phyloP scores from a whole-genome alignment of 116 monocot species.

The Cymodocea nodosa region DNA sequence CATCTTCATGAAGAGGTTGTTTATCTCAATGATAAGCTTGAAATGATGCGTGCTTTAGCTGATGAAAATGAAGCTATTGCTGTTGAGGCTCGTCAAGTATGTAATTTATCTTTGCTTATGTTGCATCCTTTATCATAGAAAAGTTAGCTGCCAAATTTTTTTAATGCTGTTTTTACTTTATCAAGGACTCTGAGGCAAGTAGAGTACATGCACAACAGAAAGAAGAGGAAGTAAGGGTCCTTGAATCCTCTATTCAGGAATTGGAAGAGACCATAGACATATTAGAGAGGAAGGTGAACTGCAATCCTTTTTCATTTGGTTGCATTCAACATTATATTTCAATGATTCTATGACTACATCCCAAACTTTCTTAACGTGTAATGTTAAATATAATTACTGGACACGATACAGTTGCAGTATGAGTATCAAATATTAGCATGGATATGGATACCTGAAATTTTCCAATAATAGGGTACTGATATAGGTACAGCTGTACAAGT shows the following conservation, averaged over 20 bases:
- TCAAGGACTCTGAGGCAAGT: slow-evolving; percentile 43
- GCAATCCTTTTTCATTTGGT: neutral
- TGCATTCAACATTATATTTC: neutral
- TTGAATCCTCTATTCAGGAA: slow-evolving; percentile 53
- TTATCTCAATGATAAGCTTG: slow-evolving; percentile 44
- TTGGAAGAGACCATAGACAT: slow-evolving; percentile 57
- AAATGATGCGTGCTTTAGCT: slow-evolving; percentile 51
- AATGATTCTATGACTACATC: neutral
- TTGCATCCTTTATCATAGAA: neutral
- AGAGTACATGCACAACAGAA: slow-evolving; percentile 56
- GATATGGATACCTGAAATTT: too few species aligned
- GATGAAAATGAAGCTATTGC: slow-evolving; percentile 85
- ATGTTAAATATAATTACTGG: too few species aligned
- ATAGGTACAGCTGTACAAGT: too few species aligned
- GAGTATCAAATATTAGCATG: too few species aligned
- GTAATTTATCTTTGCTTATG: neutral
- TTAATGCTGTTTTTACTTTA: neutral
- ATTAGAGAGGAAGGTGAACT: slow-evolving; percentile 56
- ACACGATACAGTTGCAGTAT: too few species aligned
- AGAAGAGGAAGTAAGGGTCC: slow-evolving; percentile 68
- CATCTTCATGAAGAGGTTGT: slow-evolving; percentile 26
- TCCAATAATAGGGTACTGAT: too few species aligned
- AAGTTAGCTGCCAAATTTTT: neutral
- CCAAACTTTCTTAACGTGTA: too few species aligned
- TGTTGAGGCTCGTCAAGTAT: slow-evolving; percentile 60